These are phyloP conservation scores for Irpex rosettiformis DNA, from an alignment of 1,284 basidiomycete genomes.

Conservation along the genomic window DNA sequence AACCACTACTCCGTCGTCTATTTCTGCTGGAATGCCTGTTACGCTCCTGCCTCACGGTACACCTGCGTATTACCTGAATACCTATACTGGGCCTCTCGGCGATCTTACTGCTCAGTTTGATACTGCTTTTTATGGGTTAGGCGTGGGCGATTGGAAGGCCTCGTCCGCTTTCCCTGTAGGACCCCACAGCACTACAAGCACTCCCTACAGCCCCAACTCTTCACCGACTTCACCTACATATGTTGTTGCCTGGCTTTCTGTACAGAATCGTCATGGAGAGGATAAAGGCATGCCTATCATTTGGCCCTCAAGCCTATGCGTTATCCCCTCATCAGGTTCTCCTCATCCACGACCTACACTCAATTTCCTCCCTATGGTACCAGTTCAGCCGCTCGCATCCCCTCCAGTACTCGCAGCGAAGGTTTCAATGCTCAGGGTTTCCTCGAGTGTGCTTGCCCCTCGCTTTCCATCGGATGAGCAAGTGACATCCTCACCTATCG, in stretches of 20 bases:
- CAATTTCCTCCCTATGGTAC: slow-evolving; percentile 57
- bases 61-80: slow-evolving; percentile 67
- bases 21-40: slow-evolving; percentile 54
- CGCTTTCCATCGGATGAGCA: not conserved
- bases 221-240: slow-evolving; percentile 28
- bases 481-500: not conserved
- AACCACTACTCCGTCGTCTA: slow-evolving; percentile 37
- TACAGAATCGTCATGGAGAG: slow-evolving; percentile 73
- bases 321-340: slow-evolving; percentile 38
- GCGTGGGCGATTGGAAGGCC: slow-evolving; percentile 47
- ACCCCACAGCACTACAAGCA: slow-evolving; percentile 7
- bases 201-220: slow-evolving; percentile 7
- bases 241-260: slow-evolving; percentile 66
- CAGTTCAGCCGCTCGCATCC: slow-evolving; percentile 62
- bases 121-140: slow-evolving; percentile 55
- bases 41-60: slow-evolving; percentile 63
- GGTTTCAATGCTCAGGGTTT: slow-evolving; percentile 18
- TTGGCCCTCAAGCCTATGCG: slow-evolving; percentile 61
- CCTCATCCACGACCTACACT: slow-evolving; percentile 42
- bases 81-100: slow-evolving; percentile 60
- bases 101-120: slow-evolving; percentile 61
- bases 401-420: slow-evolving; percentile 36
- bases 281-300: slow-evolving; percentile 72
- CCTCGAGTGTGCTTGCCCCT: not conserved
- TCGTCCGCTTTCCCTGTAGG: not conserved